phyloP scores from a whole-genome alignment of 2,329 filamentous ascomycete species.

The Escovopsis weberi region DNA sequence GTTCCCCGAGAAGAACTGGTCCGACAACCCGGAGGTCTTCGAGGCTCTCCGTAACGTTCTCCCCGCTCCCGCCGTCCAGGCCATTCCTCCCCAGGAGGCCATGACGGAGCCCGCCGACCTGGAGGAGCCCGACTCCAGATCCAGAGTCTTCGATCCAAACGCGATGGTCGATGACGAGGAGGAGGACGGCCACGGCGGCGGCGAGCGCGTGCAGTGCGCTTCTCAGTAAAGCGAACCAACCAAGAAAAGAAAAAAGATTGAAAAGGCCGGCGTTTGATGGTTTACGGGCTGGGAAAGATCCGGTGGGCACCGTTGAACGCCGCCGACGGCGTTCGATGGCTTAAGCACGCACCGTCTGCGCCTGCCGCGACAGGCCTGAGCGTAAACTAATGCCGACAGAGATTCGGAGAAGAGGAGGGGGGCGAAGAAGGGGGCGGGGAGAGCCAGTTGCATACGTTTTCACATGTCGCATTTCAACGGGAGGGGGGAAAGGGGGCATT shows the following conservation, averaged over 20 bases:
- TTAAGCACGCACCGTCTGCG: constrained; percentile 4
- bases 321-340: too few species aligned
- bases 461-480: too few species aligned
- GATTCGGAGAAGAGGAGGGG: neutral
- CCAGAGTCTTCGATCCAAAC: constrained; percentile 49
- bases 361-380: too few species aligned
- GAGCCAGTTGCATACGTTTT: neutral
- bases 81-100: constrained; percentile 59
- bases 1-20: constrained; percentile 73
- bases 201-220: constrained; percentile 72
- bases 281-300: too few species aligned
- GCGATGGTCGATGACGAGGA: constrained; percentile 59
- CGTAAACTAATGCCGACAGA: too few species aligned
- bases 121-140: constrained; percentile 65
- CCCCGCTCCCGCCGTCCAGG: constrained; percentile 51
- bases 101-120: constrained; percentile 87
- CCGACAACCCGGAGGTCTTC: constrained; percentile 52
- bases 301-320: too few species aligned
- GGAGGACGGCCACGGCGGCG: constrained; percentile 58
- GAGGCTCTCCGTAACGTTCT: constrained; percentile 71
- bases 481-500: too few species aligned
- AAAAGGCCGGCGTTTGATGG: neutral
- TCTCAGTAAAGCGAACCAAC: constrained; percentile 50
- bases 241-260: neutral
- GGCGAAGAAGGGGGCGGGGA: neutral